Base-by-base conservation (phyloP, 2,329 filamentous ascomycete species). In the Microascus cirrosus region DNA sequence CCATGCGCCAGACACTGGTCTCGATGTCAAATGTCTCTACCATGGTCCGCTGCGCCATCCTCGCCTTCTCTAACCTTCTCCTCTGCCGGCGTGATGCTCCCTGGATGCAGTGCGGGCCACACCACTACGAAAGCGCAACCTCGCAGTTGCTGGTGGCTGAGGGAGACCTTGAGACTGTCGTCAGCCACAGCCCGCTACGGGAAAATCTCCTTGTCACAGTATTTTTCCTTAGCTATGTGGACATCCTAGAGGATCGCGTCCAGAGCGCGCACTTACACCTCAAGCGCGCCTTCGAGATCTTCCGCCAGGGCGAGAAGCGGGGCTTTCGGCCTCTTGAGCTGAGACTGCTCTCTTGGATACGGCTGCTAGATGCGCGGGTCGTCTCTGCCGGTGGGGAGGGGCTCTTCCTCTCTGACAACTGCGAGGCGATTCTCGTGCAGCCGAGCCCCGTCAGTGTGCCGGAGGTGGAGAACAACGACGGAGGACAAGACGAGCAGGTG, bases 311-410 rank as follows among this genome's bases (percentile, higher is more conserved):
- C 24, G 68, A 71, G 20, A 73, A 73, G 59, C 60, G 61, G 3
- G 65, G 67, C 13, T 69, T 77, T 48, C 66, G 68, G 2, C 61
- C 69, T 1, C 62, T 73, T 2, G 78, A 81, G 62, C 73, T 74
- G 60, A 73, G 77, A 10, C 63, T 82, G 0, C 69, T 83, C 36
- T 75, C 76, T 2, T 83, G 79, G 80, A 72, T 82, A 39, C 75
- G 79, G 3, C 69, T 82, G 2, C 70, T 83, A 2, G 80, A 82
- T 61, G 79, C 76, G 1, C 71, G 79, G 11, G 78, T 79, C 3
- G 78, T 81, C 13, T 79, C 77, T 2, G 79, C 79, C 1, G 80
- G 80, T 2, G 79, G 79, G 1, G 78, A 82, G 58, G 79, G 79
- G 0, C 66, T 81, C 1, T 80, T 82, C 57, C 66, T 83, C 1